Base-by-base conservation (phyloP, 2,329 filamentous ascomycete genomes). In the Didymella lethalis region DNA sequence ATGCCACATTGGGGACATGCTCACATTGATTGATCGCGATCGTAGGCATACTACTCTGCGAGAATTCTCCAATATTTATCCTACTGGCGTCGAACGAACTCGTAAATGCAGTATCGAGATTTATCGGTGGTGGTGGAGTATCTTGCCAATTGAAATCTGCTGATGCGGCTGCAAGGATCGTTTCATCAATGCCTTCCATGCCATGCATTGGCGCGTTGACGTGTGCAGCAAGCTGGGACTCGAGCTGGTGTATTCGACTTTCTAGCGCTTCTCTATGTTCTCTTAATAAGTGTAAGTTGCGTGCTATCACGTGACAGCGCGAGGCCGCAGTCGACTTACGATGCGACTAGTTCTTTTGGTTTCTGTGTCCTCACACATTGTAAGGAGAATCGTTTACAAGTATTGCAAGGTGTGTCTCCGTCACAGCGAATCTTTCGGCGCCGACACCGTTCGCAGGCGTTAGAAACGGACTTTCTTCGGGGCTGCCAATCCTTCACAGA, bases 1-100 rank as follows among this genome's bases (percentile, higher is more conserved):
- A 67, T 54, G 68, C 63, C 47, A 67, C 60, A 41, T 62, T 70
- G 60, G 69, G 71, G 60, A 65, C 63, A 63, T 66, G 70, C 69
- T 75, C 71, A 71, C 73, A 75, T 73, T 76, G 64, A 53, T 75
- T 71, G 59, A 76, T 75, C 46, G 72, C 72, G 49, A 76, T 76
- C 14, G 73, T 70, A 18, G 74, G 74, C 49, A 76, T 64, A 52
- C 65, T 71, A 26, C 65, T 61, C 29, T 66, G 61, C 44, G 68
- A 64, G 20, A 73, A 73, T 49, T 31, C 25, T 4, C 54, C 45
- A n/a, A 55, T 23, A 28, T 43, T 46, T 11, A 58, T 32, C 2
- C 31, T 49, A n/a, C 47, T 36, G 2, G 51, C 40, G 16, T 48
- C 67, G 38, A 69, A 73, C 12, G 71, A 63, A 7, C 64, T 58